phyloP scores from a whole-genome alignment of 2,329 filamentous ascomycete genomes.

The Venturia carpophila region DNA sequence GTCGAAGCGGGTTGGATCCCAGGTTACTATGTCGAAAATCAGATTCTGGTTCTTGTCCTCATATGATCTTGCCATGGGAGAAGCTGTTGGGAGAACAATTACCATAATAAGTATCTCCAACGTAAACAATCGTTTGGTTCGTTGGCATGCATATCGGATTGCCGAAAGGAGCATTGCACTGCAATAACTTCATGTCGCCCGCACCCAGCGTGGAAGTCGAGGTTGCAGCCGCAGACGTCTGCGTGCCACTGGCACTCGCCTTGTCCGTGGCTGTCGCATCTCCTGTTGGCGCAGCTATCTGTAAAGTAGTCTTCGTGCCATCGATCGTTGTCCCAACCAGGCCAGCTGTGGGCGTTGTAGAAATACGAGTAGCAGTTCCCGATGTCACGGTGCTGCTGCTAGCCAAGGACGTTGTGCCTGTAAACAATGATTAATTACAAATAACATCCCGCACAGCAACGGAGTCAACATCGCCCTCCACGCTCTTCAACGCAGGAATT shows the following conservation, averaged over 20 bases:
- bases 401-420: not conserved
- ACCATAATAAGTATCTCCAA: conserved; percentile 33
- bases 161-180: conserved; percentile 20
- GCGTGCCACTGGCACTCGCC: conserved; percentile 12
- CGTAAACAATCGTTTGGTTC: conserved; percentile 29
- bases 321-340: conserved; percentile 23
- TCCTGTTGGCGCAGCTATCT: conserved; percentile 21
- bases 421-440: not conserved
- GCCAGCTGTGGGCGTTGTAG: conserved; percentile 19
- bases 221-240: conserved; percentile 15
- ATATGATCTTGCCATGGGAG: not conserved
- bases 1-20: conserved; percentile 25
- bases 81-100: not conserved
- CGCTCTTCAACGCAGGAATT: too few species aligned
- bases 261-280: conserved; percentile 14
- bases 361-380: not conserved
- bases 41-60: not conserved
- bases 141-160: conserved; percentile 32
- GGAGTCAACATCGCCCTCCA: too few species aligned
- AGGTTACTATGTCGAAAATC: conserved; percentile 20
- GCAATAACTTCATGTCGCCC: conserved; percentile 19
- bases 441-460: too few species aligned
- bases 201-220: conserved; percentile 19
- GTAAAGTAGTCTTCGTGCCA: conserved; percentile 23
- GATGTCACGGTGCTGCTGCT: not conserved